Evolutionary conservation across 2,329 filamentous ascomycete genomes (phyloP).

Genomic region (Orbilia blumenaviensis): DNA sequence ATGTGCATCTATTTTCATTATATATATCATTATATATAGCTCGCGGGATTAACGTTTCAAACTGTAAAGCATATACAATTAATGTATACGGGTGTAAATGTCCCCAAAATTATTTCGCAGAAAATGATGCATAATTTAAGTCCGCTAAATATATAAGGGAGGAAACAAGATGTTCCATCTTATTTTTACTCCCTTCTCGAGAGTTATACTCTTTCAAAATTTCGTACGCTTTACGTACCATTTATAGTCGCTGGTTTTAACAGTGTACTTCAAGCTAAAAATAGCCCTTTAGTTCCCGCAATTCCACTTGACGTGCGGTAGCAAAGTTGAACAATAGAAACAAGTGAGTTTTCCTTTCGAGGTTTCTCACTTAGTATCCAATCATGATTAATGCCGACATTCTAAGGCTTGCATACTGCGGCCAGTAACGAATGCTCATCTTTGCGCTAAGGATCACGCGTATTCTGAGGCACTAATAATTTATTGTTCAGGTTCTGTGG

Average conservation of each 20-base stretch:
- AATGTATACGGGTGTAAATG: background rate
- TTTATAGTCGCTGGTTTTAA: background rate
- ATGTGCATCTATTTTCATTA: too few relatives aligned
- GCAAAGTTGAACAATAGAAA: background rate
- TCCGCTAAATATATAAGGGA: background rate
- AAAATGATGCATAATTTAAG: constrained; percentile 2
- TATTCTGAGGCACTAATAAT: background rate
- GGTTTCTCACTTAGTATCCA: background rate
- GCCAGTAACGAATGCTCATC: background rate
- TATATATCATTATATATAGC: too few relatives aligned
- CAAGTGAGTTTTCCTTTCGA: background rate
- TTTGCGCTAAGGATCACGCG: background rate
- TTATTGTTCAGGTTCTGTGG: background rate
- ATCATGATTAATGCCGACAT: background rate
- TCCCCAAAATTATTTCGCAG: background rate
- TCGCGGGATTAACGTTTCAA: background rate
- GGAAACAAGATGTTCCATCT: background rate
- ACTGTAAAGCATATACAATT: background rate
- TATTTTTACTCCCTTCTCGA: background rate
- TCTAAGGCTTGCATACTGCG: background rate
- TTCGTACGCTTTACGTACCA: background rate
- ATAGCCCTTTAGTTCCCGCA: background rate
- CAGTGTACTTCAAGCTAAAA: background rate
- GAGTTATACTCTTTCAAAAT: background rate
- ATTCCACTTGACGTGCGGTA: background rate